These are phyloP conservation scores for Tephrocybe sp. DNA, from an alignment of 768 basidiomycete genomes.

Conservation along the genomic window DNA sequence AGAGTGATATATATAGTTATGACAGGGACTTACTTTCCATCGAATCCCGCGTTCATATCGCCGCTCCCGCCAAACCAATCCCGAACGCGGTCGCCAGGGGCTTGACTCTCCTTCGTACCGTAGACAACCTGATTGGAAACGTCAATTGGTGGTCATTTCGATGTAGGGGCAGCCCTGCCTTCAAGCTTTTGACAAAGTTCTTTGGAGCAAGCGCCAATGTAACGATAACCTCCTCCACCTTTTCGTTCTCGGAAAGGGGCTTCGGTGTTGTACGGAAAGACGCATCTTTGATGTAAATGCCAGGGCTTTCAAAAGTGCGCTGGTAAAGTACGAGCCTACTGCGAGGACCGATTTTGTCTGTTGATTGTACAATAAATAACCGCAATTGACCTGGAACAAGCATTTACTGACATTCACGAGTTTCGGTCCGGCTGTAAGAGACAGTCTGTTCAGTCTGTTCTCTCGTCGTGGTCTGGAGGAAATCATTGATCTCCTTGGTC, in stretches of 20 bases:
- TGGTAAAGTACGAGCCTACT: neutral
- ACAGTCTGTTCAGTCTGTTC: neutral
- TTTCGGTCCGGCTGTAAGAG: neutral
- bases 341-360: neutral
- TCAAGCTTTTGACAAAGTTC: neutral
- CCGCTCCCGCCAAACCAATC: constrained; percentile 1
- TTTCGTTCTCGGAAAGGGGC: neutral
- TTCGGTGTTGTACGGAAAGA: neutral
- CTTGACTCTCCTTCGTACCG: neutral
- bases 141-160: too few species aligned
- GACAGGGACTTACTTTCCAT: neutral
- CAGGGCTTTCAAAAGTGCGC: neutral
- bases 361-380: neutral
- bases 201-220: neutral
- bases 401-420: neutral
- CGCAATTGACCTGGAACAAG: neutral
- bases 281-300: neutral
- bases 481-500: neutral
- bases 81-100: constrained; percentile 2
- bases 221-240: neutral
- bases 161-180: too few species aligned
- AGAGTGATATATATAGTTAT: neutral
- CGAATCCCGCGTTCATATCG: constrained; percentile 1
- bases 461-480: neutral
- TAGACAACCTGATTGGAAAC: constrained; percentile 4